Conservation (phyloP, 2,329 filamentous ascomycete genomes). For the Rhytidhysteron rufulum region DNA sequence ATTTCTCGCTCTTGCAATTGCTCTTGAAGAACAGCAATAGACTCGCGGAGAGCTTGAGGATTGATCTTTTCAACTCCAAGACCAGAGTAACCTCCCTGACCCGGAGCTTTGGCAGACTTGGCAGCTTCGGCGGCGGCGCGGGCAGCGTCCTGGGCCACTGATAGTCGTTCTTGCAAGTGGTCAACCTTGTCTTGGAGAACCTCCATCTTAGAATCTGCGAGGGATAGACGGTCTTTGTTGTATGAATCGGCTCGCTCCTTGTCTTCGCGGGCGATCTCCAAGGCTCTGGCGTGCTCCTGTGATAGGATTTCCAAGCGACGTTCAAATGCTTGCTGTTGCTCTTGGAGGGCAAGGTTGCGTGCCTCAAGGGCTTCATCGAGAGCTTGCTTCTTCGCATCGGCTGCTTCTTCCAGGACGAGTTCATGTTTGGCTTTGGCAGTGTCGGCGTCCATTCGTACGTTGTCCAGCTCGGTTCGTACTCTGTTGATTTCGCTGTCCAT, state of each 20-base stretch:
- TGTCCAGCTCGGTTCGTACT: conserved; percentile 71
- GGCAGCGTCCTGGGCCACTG: conserved; percentile 84
- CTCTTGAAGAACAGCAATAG: conserved; percentile 93
- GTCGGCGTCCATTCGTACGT: conserved; percentile 73
- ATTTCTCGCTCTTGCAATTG: conserved; percentile 92
- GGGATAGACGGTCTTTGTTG: conserved; percentile 72
- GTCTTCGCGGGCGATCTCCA: conserved; percentile 75
- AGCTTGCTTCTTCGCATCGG: conserved; percentile 62
- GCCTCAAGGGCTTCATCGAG: conserved; percentile 52
- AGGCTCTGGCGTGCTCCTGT: conserved; percentile 57
- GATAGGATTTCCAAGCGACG: conserved; percentile 42
- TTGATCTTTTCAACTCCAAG: conserved; percentile 79
- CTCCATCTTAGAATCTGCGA: conserved; percentile 79
- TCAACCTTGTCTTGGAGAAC: conserved; percentile 81
- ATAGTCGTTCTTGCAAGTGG: conserved; percentile 85
- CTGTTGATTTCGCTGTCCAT: conserved; percentile 75
- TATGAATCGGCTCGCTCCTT: conserved; percentile 75
- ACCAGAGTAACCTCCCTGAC: conserved; percentile 37
- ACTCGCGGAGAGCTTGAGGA: conserved; percentile 89
- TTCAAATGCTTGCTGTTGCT: conserved; percentile 43
- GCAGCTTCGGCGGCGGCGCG: conserved; percentile 72
- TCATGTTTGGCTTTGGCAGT: conserved; percentile 77
- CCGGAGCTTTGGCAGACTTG: conserved; percentile 46
- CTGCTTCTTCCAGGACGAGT: conserved; percentile 77
- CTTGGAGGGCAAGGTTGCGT: conserved; percentile 52